Evolutionary conservation across 805 yeast genomes (phyloP), one percentile per base, ranked within the genome.

Genomic region (Starmerella gropengiesseri): DNA sequence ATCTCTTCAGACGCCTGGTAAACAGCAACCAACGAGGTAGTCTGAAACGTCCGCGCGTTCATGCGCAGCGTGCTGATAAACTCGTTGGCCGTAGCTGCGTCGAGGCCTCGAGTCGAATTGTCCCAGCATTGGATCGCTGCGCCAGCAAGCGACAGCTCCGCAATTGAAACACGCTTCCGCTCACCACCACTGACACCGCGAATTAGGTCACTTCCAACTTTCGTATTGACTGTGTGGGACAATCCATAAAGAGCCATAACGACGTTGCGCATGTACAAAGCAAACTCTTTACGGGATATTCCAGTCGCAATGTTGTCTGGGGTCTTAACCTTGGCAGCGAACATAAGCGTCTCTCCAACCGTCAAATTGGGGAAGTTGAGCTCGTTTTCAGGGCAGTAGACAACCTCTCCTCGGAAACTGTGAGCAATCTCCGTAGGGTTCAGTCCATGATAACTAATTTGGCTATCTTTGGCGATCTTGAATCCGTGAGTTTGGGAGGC

Each of bases 101-200:
- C 94, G 46, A 83, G 68, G 53, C 94, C 94, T 65, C 91, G 74
- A 5, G 94, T 83, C 5, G 89, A 80, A 55, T 83, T 83, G 65
- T 82, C 87, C 75, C 82, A 78, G 60, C 81, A 75, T 49, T 72
- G 77, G 39, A 79, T 66, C 37, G 73, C 64, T 23, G 84, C 79
- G 22, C 78, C 74, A 38, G 77, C 68, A 35, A 80, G 71, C 35
- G 79, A 64, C 1, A 81, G 81, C 62, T 82, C 94, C 8, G 86
- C 84, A 54, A 82, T 77, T 9, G 89, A 78, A 3, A 82, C 89
- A 65, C 93, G 74, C 62, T 81, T 81, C 51, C 93, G 67, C 63
- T 82, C 91, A 68, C 93, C 91, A 56, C 93, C 89, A 40, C 89
- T 77, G 31, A 79, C 82, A 64, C 85, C 82, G 58, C 83, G 70